Evolutionary conservation across 2,329 filamentous ascomycete genomes (phyloP).

Genomic region (Colletotrichum tamarilloi): DNA sequence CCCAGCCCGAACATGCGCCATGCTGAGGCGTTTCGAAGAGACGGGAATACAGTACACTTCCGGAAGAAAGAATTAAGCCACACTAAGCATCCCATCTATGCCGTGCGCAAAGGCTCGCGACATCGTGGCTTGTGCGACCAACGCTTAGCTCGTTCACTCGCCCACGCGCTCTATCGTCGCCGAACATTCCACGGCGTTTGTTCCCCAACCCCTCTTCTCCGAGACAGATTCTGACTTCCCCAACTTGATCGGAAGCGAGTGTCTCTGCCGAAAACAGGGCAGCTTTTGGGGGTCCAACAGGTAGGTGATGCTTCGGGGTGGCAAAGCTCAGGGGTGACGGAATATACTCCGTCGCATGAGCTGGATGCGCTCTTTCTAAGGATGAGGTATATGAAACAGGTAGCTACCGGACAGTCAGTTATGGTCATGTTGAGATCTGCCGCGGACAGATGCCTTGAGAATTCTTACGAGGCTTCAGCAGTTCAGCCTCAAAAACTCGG

Average conservation of each 20-base stretch:
- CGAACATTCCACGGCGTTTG: neutral
- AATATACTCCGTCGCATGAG: slow-evolving; percentile 10
- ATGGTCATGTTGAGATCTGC: neutral
- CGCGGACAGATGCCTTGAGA: neutral
- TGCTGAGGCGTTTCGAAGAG: neutral
- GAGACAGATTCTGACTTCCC: neutral
- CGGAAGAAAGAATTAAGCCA: neutral
- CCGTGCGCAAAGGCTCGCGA: too few relatives aligned
- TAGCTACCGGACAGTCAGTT: neutral
- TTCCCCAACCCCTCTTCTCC: neutral
- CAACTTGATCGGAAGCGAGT: neutral
- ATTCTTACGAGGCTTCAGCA: neutral
- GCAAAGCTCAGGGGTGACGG: neutral
- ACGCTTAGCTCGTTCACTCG: neutral
- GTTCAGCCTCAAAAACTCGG: neutral
- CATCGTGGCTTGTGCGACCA: neutral
- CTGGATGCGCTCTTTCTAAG: neutral
- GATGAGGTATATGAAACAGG: too few relatives aligned
- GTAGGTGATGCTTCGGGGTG: neutral
- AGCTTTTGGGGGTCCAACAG: neutral
- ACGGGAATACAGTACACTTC: neutral
- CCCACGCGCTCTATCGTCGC: neutral
- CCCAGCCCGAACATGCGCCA: neutral
- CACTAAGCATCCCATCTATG: neutral
- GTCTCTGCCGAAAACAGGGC: neutral